Base-by-base conservation (phyloP, 305 asterid species). In the Galium porrigens region DNA sequence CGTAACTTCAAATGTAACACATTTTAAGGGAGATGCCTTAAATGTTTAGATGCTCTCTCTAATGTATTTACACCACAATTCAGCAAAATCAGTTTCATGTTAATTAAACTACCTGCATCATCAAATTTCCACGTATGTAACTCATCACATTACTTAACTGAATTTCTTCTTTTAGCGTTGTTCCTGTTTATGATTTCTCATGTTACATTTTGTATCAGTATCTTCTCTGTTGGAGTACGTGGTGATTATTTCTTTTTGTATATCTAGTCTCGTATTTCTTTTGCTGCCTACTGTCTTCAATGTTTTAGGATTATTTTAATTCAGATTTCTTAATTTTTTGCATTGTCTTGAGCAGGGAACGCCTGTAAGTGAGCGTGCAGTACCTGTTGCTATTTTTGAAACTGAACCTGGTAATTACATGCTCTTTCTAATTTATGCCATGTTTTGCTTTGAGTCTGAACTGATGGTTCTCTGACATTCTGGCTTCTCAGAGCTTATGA, bases 371-470 rank as follows among this genome's bases (percentile, higher is more conserved):
- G 99, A 94, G 81, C 96, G 99, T 68, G 97, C 99, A 71, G 79
- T 94, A 73, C 99, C 99, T 55, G 99, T 94, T 77, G 99, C 99
- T 67, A 87, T 94, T 75, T 94, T 94, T 78, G 96, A 87, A 82
- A 84, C 99, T 72, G 88, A 85, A 73, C 70, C 94, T 37, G 99
- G 99, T 94, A 73, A 64, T 58, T 33, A 64, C 58, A 68, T 57
- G 33, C 58, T 25, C 33, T 63, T 30, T 2, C 37, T 46, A 39
- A 7, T 46, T 27, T 27, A 29, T 29, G 39, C n/a, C 34, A 29
- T 29, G 11, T 25, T 57, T 70, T 54, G 49, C 29, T 5, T 64
- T 56, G 54, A 41, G 41, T 52, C 33, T 59, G n/a, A 63, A 15
- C 18, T 29, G 33, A 64, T 29, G 57, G 68, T 68, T 44, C 79